phyloP scores from a whole-genome alignment of 2,329 filamentous ascomycete species.

The Ophidiomyces ophidiicola region DNA sequence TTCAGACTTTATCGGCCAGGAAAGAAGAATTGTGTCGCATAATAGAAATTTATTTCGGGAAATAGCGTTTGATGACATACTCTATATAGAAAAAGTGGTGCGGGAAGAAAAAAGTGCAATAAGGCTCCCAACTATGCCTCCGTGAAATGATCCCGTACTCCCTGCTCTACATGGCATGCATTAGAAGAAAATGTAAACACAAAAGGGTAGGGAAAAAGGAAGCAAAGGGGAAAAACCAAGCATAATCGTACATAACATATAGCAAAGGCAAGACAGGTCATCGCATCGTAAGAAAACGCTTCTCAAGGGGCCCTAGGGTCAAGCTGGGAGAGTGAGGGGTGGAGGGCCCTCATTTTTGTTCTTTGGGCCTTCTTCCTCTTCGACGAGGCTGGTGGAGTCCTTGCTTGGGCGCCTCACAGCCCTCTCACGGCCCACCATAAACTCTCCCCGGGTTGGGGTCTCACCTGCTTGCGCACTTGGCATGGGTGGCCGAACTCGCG shows the following conservation, averaged over 20 bases:
- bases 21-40: too few species aligned
- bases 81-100: too few species aligned
- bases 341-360: background rate
- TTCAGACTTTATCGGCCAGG: too few species aligned
- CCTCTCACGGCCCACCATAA: background rate
- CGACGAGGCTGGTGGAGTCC: conserved; percentile 6
- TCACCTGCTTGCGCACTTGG: conserved; percentile 5
- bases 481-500: conserved; percentile 33
- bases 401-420: conserved; percentile 1
- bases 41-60: too few species aligned
- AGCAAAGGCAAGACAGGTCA: background rate
- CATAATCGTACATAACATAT: background rate
- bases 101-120: too few species aligned
- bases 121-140: too few species aligned
- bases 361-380: conserved; percentile 1
- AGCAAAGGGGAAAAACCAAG: background rate
- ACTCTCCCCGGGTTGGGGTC: background rate
- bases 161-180: too few species aligned
- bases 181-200: too few species aligned
- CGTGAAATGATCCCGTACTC: too few species aligned
- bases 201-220: background rate
- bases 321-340: background rate
- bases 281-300: background rate
- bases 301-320: background rate
- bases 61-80: too few species aligned